These are phyloP conservation scores for Mycena haematopus DNA, from an alignment of 768 basidiomycete genomes.

Conservation along the genomic window DNA sequence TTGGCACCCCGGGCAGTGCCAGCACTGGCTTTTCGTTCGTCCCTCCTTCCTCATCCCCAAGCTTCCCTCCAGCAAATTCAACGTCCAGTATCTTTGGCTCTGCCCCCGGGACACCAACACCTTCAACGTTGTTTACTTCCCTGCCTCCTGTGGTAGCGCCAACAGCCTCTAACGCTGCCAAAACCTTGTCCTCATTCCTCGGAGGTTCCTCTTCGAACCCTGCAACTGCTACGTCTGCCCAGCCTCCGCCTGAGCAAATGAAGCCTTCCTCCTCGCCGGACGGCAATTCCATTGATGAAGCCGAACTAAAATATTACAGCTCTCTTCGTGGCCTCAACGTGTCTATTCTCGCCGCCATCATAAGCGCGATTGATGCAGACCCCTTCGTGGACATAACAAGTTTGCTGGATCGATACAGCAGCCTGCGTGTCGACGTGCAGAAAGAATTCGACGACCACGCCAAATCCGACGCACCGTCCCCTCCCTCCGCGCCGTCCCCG, in stretches of 20 bases:
- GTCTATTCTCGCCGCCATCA: slow-evolving; percentile 64
- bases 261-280: slow-evolving; percentile 15
- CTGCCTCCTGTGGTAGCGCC: slow-evolving; percentile 38
- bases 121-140: slow-evolving; percentile 30
- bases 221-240: slow-evolving; percentile 11
- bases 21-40: slow-evolving; percentile 49
- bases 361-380: slow-evolving; percentile 66
- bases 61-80: slow-evolving; percentile 26
- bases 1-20: slow-evolving; percentile 45
- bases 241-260: slow-evolving; percentile 7
- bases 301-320: slow-evolving; percentile 63
- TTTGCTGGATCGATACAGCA: slow-evolving; percentile 64
- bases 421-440: slow-evolving; percentile 58
- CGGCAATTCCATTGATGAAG: slow-evolving; percentile 35
- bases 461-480: slow-evolving; percentile 23
- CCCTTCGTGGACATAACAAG: slow-evolving; percentile 71
- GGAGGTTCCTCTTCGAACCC: slow-evolving; percentile 27
- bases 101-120: slow-evolving; percentile 21
- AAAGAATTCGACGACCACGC: slow-evolving; percentile 55
- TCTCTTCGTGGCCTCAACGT: slow-evolving; percentile 78
- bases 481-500: slow-evolving; percentile 25
- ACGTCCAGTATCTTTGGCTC: slow-evolving; percentile 22
- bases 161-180: slow-evolving; percentile 53
- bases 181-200: slow-evolving; percentile 58
- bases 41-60: slow-evolving; percentile 36